Percentiles rank a stretch among this genome's conserved stretches.
phyloP scores from a whole-genome alignment of 495 filamentous ascomycete species.

The Trichocladium uniseriatum region DNA sequence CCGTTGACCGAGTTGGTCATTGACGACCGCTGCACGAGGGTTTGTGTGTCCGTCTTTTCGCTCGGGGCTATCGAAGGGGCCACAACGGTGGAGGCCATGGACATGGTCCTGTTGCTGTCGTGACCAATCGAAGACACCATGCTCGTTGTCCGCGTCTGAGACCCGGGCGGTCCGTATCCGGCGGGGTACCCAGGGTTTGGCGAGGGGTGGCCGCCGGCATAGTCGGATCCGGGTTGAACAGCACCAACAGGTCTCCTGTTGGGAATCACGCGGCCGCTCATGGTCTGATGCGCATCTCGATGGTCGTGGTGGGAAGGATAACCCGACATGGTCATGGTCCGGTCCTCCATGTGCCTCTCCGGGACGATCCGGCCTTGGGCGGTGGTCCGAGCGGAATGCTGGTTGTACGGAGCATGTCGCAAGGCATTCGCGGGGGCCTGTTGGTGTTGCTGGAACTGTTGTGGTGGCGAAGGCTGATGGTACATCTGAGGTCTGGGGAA shows the following conservation, averaged over 20 bases:
- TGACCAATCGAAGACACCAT: constrained; percentile 41
- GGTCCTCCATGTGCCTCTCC: constrained; percentile 73
- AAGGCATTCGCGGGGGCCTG: constrained; percentile 62
- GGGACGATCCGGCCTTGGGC: constrained; percentile 85
- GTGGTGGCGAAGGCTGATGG: constrained; percentile 45
- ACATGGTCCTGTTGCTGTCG: constrained; percentile 55
- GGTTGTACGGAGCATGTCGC: constrained; percentile 61
- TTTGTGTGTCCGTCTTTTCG: constrained; percentile 31
- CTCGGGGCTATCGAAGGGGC: constrained; percentile 27
- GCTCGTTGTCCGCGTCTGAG: constrained; percentile 41
- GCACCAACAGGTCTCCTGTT: constrained; percentile 40
- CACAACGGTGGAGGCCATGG: constrained; percentile 65
- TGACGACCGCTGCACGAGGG: constrained; percentile 36
- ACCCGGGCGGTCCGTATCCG: constrained; percentile 30
- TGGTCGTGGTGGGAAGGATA: constrained; percentile 61
- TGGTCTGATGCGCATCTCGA: constrained; percentile 72
- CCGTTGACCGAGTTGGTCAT: constrained; percentile 39
- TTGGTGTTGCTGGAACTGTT: constrained; percentile 56
- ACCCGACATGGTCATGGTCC: constrained; percentile 90
- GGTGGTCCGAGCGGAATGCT: constrained; percentile 62
- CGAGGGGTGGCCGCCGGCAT: constrained; percentile 1
- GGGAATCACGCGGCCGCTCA: constrained; percentile 83
- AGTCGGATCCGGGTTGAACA: constrained; percentile 12
- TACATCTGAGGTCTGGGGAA: constrained; percentile 57
- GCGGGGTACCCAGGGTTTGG: constrained; percentile 13